Conservation (phyloP, 192 early-diverging fungal genomes). For the Backusella westeae region DNA sequence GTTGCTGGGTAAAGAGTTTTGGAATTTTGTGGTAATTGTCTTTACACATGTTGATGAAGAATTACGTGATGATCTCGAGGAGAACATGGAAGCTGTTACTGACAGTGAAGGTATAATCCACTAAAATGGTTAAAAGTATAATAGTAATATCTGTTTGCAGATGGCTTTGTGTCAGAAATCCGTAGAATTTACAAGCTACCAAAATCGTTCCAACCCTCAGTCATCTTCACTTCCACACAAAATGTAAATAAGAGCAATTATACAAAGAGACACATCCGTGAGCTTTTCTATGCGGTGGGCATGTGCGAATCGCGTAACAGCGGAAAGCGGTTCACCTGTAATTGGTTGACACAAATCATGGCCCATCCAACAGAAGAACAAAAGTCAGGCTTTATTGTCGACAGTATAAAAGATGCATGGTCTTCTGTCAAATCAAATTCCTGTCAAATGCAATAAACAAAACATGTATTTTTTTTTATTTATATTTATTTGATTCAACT, state of each 20-base stretch:
- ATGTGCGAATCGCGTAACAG: conserved; percentile 36
- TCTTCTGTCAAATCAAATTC: conserved; percentile 9
- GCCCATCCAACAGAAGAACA: conserved; percentile 38
- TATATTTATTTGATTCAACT: background rate
- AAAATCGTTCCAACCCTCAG: conserved; percentile 36
- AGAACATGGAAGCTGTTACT: conserved; percentile 39
- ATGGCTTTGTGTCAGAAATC: conserved; percentile 49
- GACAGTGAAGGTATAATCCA: background rate
- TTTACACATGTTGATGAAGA: conserved; percentile 56
- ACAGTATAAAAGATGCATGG: conserved; percentile 39
- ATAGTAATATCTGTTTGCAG: conserved; percentile 13
- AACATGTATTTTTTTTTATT: background rate
- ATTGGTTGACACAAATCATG: conserved; percentile 47
- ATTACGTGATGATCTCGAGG: conserved; percentile 41
- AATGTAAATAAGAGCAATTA: conserved; percentile 43
- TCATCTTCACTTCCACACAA: conserved; percentile 47
- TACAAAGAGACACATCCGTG: conserved; percentile 43
- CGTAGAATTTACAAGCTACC: conserved; percentile 41
- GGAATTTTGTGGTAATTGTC: conserved; percentile 53
- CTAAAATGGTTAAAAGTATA: background rate
- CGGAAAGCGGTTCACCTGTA: conserved; percentile 45
- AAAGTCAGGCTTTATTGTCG: conserved; percentile 43
- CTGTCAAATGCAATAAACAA: conserved; percentile 29
- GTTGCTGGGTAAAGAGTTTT: conserved; percentile 48
- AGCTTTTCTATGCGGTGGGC: conserved; percentile 44